Conservation (phyloP, 140 eudicot species). For the Stevia rebaudiana region DNA sequence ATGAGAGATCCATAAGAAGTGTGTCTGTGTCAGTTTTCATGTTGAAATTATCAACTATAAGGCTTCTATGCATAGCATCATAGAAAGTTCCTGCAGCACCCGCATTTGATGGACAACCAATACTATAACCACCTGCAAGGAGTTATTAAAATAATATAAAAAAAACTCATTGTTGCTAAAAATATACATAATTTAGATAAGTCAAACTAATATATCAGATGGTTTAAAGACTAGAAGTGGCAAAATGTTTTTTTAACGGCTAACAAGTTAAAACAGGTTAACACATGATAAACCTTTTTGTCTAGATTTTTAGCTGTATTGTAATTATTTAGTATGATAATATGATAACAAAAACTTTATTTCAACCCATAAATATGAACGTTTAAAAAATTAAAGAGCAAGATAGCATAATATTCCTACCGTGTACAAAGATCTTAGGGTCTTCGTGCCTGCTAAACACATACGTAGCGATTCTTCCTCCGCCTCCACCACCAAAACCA, state of each 20-base stretch:
- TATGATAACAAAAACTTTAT: not conserved
- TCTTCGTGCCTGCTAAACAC: conserved; percentile 95
- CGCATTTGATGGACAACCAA: conserved; percentile 78
- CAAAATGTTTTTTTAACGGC: not conserved
- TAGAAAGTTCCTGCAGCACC: conserved; percentile 95
- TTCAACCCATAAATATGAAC: not conserved
- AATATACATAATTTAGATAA: not conserved
- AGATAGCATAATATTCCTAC: conserved; percentile 34
- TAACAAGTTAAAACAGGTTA: not conserved
- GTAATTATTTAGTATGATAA: not conserved
- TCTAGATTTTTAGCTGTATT: not conserved
- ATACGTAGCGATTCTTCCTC: conserved; percentile 84
- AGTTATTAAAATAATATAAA: not conserved
- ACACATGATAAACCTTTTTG: not conserved
- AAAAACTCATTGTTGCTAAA: not conserved
- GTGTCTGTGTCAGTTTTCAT: conserved; percentile 77
- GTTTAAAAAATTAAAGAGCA: not conserved
- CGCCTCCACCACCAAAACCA: conserved; percentile 93
- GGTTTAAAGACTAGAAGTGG: conserved; percentile 4
- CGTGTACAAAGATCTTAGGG: conserved; percentile 57
- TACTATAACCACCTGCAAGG: conserved; percentile 77
- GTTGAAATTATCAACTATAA: conserved; percentile 64
- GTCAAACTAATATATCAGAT: conserved; percentile 11
- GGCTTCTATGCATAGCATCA: conserved; percentile 88
- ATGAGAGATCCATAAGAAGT: conserved; percentile 69